Evolutionary conservation across 345 rosid genomes (phyloP).

Genomic region (Syzygium grande): DNA sequence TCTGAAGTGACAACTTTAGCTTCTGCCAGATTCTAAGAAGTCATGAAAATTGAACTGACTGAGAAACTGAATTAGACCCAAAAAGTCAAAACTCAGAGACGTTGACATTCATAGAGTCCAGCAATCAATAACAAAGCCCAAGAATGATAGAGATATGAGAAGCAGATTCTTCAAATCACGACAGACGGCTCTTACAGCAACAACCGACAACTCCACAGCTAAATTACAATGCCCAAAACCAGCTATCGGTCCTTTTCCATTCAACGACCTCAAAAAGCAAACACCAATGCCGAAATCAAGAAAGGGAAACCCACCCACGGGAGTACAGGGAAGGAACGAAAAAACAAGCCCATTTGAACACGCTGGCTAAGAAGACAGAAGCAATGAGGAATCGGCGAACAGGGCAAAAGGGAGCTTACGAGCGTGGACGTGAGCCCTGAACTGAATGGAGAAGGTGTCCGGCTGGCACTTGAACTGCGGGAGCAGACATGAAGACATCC

Average conservation of each 20-base stretch:
- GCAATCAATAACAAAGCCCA: neutral
- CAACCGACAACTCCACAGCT: neutral
- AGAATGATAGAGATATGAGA: neutral
- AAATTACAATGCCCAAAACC: neutral
- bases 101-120: neutral
- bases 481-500: constrained; percentile 72
- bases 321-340: neutral
- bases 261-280: neutral
- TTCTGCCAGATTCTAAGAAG: neutral
- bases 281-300: neutral
- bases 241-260: neutral
- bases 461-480: constrained; percentile 94
- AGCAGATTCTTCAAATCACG: neutral
- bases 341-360: neutral
- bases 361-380: neutral
- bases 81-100: neutral
- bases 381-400: neutral
- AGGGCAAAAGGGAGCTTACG: neutral
- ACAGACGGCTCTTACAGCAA: neutral
- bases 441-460: constrained; percentile 54
- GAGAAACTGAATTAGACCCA: neutral
- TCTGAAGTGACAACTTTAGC: neutral
- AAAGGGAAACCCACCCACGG: neutral
- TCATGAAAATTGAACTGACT: neutral
- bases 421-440: constrained; percentile 17